Conservation (phyloP, 2,329 filamentous ascomycete species). For the Claviceps capensis region DNA sequence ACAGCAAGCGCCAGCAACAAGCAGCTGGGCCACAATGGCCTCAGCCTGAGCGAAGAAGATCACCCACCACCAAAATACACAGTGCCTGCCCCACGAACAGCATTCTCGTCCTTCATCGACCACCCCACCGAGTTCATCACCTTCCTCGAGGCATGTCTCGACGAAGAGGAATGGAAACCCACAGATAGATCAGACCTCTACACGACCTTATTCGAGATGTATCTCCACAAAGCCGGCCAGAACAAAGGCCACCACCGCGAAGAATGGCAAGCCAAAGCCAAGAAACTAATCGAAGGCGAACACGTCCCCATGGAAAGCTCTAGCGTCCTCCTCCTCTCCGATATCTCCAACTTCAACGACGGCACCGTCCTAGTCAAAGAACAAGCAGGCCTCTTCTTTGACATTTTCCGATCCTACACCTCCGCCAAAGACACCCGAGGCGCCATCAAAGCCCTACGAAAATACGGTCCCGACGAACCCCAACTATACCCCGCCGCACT, state of each 20-base stretch:
- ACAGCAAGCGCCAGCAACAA: conserved; percentile 32
- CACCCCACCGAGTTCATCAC: conserved; percentile 82
- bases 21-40: conserved; percentile 36
- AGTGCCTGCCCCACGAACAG: conserved; percentile 69
- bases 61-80: conserved; percentile 47
- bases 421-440: conserved; percentile 82
- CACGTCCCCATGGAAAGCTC: conserved; percentile 84
- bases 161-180: conserved; percentile 55
- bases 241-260: conserved; percentile 52
- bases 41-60: conserved; percentile 35
- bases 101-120: conserved; percentile 94
- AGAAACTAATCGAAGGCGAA: conserved; percentile 69
- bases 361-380: conserved; percentile 89
- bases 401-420: conserved; percentile 95
- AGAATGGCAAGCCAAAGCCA: conserved; percentile 84
- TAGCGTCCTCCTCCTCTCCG: conserved; percentile 83
- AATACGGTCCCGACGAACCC: conserved; percentile 84
- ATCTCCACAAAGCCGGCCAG: conserved; percentile 73
- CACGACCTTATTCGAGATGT: conserved; percentile 96
- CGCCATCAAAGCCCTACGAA: conserved; percentile 76
- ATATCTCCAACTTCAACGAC: conserved; percentile 78
- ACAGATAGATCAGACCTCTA: conserved; percentile 75
- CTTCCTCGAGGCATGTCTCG: conserved; percentile 80
- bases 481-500: conserved; percentile 86
- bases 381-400: conserved; percentile 78